phyloP scores from a whole-genome alignment of 768 basidiomycete species.

The Macrolepiota fuliginosa region DNA sequence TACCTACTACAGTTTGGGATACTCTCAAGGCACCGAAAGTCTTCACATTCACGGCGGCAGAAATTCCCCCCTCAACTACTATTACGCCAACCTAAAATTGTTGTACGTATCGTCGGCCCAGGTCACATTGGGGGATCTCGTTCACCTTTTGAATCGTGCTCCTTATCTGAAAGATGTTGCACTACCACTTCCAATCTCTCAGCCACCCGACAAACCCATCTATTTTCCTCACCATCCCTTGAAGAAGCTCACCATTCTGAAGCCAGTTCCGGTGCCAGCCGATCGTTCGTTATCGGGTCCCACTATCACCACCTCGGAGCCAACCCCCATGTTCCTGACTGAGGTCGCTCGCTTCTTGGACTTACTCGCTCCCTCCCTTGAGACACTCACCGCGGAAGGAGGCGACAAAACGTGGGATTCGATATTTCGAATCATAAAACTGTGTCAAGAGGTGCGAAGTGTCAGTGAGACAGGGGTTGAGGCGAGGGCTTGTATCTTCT shows the following conservation, averaged over 20 bases:
- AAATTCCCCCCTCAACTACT: background rate
- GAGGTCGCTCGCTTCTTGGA: background rate
- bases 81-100: background rate
- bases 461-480: background rate
- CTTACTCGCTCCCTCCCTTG: background rate
- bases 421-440: background rate
- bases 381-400: background rate
- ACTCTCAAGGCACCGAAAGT: background rate
- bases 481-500: too few relatives aligned
- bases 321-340: background rate
- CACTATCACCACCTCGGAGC: background rate
- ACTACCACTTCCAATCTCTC: background rate
- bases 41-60: background rate
- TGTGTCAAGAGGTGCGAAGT: background rate
- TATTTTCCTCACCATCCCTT: too few relatives aligned
- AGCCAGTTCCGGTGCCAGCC: conserved; percentile 20
- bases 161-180: background rate
- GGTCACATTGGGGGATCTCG: background rate
- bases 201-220: too few relatives aligned
- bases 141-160: background rate
- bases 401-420: background rate
- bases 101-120: background rate
- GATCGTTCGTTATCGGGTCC: too few relatives aligned
- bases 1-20: background rate
- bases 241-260: too few relatives aligned